Evolutionary conservation across 2,329 filamentous ascomycete genomes (phyloP), one percentile per base, ranked within the genome.

Genomic region (Trichoderma semiorbis): DNA sequence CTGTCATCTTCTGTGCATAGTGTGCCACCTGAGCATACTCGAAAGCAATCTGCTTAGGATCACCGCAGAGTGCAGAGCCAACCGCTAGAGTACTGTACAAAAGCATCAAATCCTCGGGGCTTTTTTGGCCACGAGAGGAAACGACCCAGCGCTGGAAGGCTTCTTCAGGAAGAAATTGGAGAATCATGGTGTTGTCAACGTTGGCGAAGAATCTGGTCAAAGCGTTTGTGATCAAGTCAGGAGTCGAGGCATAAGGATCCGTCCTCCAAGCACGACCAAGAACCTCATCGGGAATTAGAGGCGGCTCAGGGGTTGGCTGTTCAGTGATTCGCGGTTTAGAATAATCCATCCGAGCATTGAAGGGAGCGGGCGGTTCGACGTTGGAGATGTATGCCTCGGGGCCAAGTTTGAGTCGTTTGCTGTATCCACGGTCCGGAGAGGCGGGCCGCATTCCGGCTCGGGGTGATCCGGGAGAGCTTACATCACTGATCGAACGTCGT

Each of bases 21-120:
- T 87, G 83, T 5, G 90, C 89, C 64, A 91, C 86, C 47, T 84
- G 82, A 4, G 83, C 81, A 64, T 84, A 84, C 69, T 83, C 81
- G 62, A 76, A 79, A 7, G 82, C 82, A 50, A 81, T 81, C 26
- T 78, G 74, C 69, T 78, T 80, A 1, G 79, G 77, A 7, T 82
- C 82, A 47, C 78, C 80, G n/a, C 82, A 81, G 26, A 83, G 74
- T n/a, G 78, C 77, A 39, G 82, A 78, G 10, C 83, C 81, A 34
- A 82, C 75, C 39, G 82, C 81, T 62, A 84, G 79, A 66, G 82
- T 80, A 74, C 81, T 85, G 81, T 84, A 85, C 70, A 82, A 80
- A 74, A 83, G 82, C 82, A 83, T 86, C 79, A 80, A 77, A 75
- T 85, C 84, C 78, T 82, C 85, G 74, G 79, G 77, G 47, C 76